A percentile compares a stretch with the other conserved stretches of the same genome.
Evolutionary conservation across 2,329 filamentous ascomycete species (phyloP).

Genomic region (Colletotrichum sp.): DNA sequence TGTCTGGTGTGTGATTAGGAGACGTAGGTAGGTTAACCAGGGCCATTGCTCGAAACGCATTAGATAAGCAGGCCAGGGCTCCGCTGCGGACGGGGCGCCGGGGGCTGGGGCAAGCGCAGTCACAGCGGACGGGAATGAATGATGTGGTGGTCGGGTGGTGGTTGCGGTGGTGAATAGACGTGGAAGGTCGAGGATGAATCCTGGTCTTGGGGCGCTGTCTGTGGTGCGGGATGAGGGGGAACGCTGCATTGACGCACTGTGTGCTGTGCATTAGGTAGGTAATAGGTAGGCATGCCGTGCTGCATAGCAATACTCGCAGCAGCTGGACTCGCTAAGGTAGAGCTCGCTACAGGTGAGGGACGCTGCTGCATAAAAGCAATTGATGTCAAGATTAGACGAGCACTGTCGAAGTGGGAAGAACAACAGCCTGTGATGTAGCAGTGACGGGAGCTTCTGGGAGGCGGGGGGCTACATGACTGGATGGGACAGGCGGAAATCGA

Average conservation of each 20-base stretch:
- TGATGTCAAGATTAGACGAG: slow-evolving; percentile 1
- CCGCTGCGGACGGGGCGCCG: slow-evolving; percentile 7
- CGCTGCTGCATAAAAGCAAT: background rate
- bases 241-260: background rate
- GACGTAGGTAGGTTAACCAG: slow-evolving; percentile 28
- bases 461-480: background rate
- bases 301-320: background rate
- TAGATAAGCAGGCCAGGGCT: slow-evolving; percentile 27
- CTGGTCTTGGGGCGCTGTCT: background rate
- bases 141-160: background rate
- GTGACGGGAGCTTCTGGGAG: background rate
- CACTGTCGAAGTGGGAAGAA: slow-evolving; percentile 1
- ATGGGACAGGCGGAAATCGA: background rate
- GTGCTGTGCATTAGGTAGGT: background rate
- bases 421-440: background rate
- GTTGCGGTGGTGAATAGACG: background rate
- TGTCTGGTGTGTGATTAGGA: slow-evolving; percentile 33
- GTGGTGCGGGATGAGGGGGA: background rate
- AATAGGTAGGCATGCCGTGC: background rate
- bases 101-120: background rate
- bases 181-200: background rate
- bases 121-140: background rate
- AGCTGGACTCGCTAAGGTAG: background rate
- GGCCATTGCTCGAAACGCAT: slow-evolving; percentile 23
- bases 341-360: background rate